A percentile compares a stretch with the other conserved stretches of the same genome.
These are phyloP conservation scores for Chiua virens DNA, from an alignment of 768 basidiomycete genomes.

Conservation along the genomic window DNA sequence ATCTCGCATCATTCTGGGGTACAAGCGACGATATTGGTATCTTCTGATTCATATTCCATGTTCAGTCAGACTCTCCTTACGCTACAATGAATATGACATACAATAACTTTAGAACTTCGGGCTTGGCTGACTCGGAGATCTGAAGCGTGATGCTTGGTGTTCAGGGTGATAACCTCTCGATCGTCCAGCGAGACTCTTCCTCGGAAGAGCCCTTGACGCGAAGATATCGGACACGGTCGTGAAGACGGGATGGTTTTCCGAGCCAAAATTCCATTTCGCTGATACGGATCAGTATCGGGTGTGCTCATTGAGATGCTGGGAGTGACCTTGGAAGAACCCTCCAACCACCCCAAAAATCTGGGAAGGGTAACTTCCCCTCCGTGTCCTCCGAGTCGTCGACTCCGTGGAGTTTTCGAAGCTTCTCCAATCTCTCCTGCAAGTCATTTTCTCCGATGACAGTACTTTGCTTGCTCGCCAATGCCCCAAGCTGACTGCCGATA, in stretches of 20 bases:
- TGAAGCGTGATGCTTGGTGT: background rate
- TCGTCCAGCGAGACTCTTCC: slow-evolving; percentile 64
- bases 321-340: slow-evolving; percentile 84
- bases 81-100: background rate
- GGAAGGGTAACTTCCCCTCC: slow-evolving; percentile 59
- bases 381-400: slow-evolving; percentile 37
- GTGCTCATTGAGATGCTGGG: background rate
- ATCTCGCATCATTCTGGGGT: background rate
- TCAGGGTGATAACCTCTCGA: slow-evolving; percentile 79
- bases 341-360: slow-evolving; percentile 97
- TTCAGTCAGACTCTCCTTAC: background rate
- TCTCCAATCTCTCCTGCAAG: slow-evolving; percentile 59
- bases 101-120: background rate
- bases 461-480: slow-evolving; percentile 94
- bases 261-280: slow-evolving; percentile 98
- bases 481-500: slow-evolving; percentile 80
- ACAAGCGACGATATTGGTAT: slow-evolving; percentile 14
- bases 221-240: slow-evolving; percentile 83
- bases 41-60: background rate
- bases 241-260: slow-evolving; percentile 92
- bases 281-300: slow-evolving; percentile 9
- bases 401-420: slow-evolving; percentile 58
- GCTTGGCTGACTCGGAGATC: no score
- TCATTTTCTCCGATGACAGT: slow-evolving; percentile 71
- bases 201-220: slow-evolving; percentile 49